Base-by-base conservation (phyloP, 2,329 filamentous ascomycete species). In the Coniochaeta prunicola region DNA sequence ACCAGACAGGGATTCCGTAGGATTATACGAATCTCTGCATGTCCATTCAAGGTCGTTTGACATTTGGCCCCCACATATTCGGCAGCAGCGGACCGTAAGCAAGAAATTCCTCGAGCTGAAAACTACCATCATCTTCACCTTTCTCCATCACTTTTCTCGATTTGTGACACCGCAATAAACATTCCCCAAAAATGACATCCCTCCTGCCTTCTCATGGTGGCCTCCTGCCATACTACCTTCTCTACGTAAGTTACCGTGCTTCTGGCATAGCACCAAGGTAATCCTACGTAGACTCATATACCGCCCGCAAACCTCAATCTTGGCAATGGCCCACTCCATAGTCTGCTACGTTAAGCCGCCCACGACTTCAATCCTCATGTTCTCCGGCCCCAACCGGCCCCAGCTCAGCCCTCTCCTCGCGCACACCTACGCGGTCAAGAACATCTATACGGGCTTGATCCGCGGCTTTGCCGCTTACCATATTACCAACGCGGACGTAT, bases 391-490 rank as follows among this genome's bases (percentile, higher is more conserved):
- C 8, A 48, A 58, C 5, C 64, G 66, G 3, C 69, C 69, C 24
- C 62, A 64, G 8, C 63, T 64, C 13, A 61, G 65, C 7, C 42
- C 63, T 3, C 64, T 74, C n/a, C 62, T 69, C 19, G 69, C 72
- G 6, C 71, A 67, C 58, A 61, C 70, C 4, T 74, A 74, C 60
- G 71, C 67, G 15, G 58, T 70, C 36, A 72, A 73, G 66, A 74
- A 73, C 57, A 38, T 71, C 45, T 74, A 73, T 63, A 69, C 71
- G 8, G 67, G 62, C 17, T 53, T 68, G 38, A 74, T 74, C 57
- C 66, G 72, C 15, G 38, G 67, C 10, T 71, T 70, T 54, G 70
- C 72, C 1, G 71, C 72, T 4, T 73, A 73, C 42, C 57, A 71
- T 57, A 67, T 74, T 60, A 53, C 63, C 33, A 71, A 70, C 59